Evolutionary conservation across 2,329 filamentous ascomycete species (phyloP), one percentile per base, ranked within the genome.

Genomic region (Conoideocrella luteorostrata): DNA sequence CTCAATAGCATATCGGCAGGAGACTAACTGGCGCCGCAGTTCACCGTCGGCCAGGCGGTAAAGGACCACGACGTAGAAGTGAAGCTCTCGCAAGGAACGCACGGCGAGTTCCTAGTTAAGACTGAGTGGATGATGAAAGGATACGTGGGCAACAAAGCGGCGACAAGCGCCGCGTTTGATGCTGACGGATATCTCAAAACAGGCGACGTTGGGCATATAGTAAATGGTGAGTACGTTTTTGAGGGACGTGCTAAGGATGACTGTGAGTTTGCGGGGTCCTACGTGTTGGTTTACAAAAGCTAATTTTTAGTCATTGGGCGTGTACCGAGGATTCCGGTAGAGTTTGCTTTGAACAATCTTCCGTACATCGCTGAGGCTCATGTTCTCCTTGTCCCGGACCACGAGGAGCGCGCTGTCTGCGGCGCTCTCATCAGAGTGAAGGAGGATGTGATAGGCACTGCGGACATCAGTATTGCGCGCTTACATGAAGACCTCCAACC

Each of bases 121-220:
- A 50, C 42, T 34, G 44, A 46, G 2, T 42, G 17, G 7, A 51
- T 53, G 47, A 32, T 56, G 7, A 46, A n/a, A 35, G 55, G 53
- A 26, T 55, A 56, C 20, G 39, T 56, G 17, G 52, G 46, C 2
- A 41, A 91, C 64, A 74, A 80, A 1, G 85, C 82, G 48, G 87
- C 94, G 70, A 95, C 88, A 1, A 67, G 71, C 43, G 88, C 88
- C 62, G 75, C 83, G 0, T 74, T 95, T 41, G 86, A 88, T 7
- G 73, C 80, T 21, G 86, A 95, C 49, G 90, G 89, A 48, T 95
- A 88, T 88, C 95, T 95, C 75, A 83, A 84, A 58, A 95, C 88
- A 0, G 90, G 90, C 40, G 90, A 95, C 59, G 87, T 95, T 51
- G 86, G 80, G 58, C 76, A 80, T 45, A 72, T 95, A 13, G 88